Conservation (phyloP, 192 early-diverging fungal genomes). For the Podila horticola region DNA sequence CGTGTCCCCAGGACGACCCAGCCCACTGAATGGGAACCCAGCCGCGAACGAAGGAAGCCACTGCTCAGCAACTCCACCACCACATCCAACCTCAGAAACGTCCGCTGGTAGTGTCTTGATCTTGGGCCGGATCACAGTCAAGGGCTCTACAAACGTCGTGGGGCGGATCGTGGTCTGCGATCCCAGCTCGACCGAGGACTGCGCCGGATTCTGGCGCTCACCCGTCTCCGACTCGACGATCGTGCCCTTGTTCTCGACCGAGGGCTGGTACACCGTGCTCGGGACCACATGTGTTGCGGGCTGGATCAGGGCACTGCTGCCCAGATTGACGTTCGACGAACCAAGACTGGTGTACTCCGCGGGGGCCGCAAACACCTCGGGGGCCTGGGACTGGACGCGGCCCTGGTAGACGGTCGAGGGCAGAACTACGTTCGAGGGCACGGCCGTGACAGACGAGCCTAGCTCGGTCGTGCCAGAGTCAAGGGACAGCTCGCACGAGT, state of each 20-base stretch:
- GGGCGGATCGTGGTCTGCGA: slow-evolving; percentile 27
- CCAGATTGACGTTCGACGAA: slow-evolving; percentile 16
- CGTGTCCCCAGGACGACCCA: not conserved
- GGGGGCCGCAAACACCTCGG: slow-evolving; percentile 13
- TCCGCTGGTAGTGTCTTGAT: slow-evolving; percentile 17
- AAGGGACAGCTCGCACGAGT: slow-evolving; percentile 13
- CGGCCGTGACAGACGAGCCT: slow-evolving; percentile 21
- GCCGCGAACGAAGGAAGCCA: not conserved
- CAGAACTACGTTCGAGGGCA: slow-evolving; percentile 16
- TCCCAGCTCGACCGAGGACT: slow-evolving; percentile 20
- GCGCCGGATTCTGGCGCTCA: slow-evolving; percentile 1
- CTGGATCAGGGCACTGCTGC: slow-evolving; percentile 14
- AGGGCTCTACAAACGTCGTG: slow-evolving; percentile 27
- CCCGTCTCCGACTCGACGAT: slow-evolving; percentile 6
- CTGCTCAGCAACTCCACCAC: no score
- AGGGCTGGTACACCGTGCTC: slow-evolving; percentile 22
- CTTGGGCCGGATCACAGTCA: slow-evolving; percentile 39
- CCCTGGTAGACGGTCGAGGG: slow-evolving; percentile 38
- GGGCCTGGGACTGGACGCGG: slow-evolving; percentile 16
- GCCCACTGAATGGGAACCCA: no score
- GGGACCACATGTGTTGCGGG: slow-evolving; percentile 30
- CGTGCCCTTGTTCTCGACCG: slow-evolving; percentile 28
- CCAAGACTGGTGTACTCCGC: slow-evolving; percentile 5
- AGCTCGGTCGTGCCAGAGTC: slow-evolving; percentile 10
- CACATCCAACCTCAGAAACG: not conserved